phyloP scores from a whole-genome alignment of 139 green algal genomes.

The Mesotaenium endlicherianum region DNA sequence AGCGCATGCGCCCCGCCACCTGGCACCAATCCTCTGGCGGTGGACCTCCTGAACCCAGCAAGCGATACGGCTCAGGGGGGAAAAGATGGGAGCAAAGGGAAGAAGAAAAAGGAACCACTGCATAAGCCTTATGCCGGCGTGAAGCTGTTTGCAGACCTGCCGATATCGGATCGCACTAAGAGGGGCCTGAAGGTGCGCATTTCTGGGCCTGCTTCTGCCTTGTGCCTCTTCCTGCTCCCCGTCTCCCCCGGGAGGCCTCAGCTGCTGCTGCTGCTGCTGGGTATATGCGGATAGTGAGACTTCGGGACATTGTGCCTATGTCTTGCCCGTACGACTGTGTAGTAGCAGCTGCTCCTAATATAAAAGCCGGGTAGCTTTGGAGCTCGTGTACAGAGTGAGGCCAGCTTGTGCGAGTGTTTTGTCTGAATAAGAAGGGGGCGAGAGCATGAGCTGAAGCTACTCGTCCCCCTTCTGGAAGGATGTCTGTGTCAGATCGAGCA shows the following conservation, averaged over 20 bases:
- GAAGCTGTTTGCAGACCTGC: conserved; percentile 43
- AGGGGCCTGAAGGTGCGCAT: conserved; percentile 7
- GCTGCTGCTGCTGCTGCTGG: background rate
- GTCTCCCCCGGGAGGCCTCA: background rate
- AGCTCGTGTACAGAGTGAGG: too few relatives aligned
- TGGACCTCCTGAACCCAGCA: conserved; percentile 21
- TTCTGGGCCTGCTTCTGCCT: background rate
- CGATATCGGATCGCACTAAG: conserved; percentile 44
- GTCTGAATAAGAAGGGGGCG: too few relatives aligned
- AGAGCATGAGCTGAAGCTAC: too few relatives aligned
- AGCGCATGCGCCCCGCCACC: conserved; percentile 22
- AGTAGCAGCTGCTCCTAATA: too few relatives aligned
- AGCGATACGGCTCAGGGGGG: conserved; percentile 1
- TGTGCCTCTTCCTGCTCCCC: background rate
- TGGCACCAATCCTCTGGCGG: conserved; percentile 32
- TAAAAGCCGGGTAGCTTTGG: too few relatives aligned
- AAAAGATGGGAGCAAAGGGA: background rate
- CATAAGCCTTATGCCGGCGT: conserved; percentile 37
- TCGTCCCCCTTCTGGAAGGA: too few relatives aligned
- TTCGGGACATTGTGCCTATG: too few relatives aligned
- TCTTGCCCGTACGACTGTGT: too few relatives aligned
- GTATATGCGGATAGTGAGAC: background rate
- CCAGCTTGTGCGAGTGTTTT: too few relatives aligned
- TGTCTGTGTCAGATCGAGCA: too few relatives aligned
- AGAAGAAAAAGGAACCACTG: background rate